Percentiles rank a stretch among this genome's conserved stretches.
Evolutionary conservation across 2,329 filamentous ascomycete genomes (phyloP).

Genomic region (Pezizomycotina sp.): DNA sequence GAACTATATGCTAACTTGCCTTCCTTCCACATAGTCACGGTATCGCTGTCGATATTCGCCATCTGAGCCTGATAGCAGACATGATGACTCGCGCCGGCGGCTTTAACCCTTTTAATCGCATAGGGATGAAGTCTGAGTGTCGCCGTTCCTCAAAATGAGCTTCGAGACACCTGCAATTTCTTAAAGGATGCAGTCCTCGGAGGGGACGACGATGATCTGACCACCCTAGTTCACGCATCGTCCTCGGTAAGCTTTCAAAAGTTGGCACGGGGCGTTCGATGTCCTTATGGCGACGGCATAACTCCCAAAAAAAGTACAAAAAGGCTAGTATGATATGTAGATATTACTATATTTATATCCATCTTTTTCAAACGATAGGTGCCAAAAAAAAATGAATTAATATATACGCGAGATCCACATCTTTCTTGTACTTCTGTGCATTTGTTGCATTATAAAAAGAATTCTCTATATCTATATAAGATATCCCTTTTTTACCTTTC

Average conservation of each 20-base stretch:
- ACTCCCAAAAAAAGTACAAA: too few relatives aligned
- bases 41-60: conserved; percentile 78
- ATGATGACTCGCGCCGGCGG: conserved; percentile 90
- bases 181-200: conserved; percentile 82
- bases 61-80: conserved; percentile 89
- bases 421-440: too few relatives aligned
- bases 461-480: too few relatives aligned
- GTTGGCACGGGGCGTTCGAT: conserved; percentile 82
- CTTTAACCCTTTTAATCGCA: conserved; percentile 84
- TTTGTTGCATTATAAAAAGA: too few relatives aligned
- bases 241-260: conserved; percentile 65
- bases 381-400: too few relatives aligned
- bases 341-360: too few relatives aligned
- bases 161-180: conserved; percentile 96
- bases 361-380: too few relatives aligned
- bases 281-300: too few relatives aligned
- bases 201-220: conserved; percentile 76
- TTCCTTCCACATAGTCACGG: conserved; percentile 44
- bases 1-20: conserved; percentile 2
- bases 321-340: too few relatives aligned
- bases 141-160: conserved; percentile 95
- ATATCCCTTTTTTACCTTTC: too few relatives aligned
- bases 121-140: conserved; percentile 72
- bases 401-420: too few relatives aligned
- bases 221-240: conserved; percentile 71